Conservation (phyloP, 305 asterid genomes). For the Solanum hybrid region DNA sequence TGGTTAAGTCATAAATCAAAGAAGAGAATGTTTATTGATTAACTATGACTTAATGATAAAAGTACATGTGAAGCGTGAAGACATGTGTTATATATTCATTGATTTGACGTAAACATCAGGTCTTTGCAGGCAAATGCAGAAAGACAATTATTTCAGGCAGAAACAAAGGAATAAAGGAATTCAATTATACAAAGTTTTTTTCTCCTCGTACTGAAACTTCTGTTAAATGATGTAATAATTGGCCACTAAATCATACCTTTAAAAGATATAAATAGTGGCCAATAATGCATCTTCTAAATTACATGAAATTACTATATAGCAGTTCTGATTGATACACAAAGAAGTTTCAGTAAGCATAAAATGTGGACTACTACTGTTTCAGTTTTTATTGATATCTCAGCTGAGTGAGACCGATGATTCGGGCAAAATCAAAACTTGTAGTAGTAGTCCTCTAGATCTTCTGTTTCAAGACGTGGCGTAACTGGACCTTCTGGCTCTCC, state of each 20-base stretch:
- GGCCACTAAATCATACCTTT: neutral
- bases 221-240: neutral
- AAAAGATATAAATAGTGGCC: neutral
- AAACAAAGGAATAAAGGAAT: neutral
- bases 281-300: neutral
- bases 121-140: neutral
- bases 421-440: neutral
- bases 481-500: conserved; percentile 79
- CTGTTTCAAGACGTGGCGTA: conserved; percentile 87
- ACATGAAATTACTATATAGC: neutral
- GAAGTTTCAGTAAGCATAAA: conserved; percentile 2
- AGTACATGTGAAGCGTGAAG: neutral
- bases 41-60: neutral
- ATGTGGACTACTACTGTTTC: neutral
- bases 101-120: neutral
- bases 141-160: neutral
- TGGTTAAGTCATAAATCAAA: neutral
- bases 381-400: neutral
- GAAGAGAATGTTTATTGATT: neutral
- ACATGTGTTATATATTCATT: neutral
- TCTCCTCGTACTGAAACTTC: neutral
- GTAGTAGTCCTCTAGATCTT: conserved; percentile 31
- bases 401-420: neutral
- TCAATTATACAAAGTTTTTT: neutral
- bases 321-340: neutral